Conservation (phyloP, 306 rosid species). For the Echinosophora koreensis region DNA sequence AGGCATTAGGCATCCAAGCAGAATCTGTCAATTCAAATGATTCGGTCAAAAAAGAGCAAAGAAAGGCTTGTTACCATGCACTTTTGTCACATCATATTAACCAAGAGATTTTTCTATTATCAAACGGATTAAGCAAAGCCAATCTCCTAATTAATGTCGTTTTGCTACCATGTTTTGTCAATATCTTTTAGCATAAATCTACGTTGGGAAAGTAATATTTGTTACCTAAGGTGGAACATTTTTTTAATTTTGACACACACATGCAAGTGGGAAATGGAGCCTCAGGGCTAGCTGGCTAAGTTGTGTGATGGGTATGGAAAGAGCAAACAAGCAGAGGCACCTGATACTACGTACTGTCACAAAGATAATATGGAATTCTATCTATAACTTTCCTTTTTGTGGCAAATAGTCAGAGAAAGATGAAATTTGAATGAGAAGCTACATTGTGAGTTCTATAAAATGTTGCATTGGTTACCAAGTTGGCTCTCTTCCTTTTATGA, state of each 20-base stretch:
- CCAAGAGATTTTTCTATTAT: slow-evolving; percentile 39
- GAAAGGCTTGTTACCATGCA: slow-evolving; percentile 22
- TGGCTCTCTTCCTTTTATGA: slow-evolving; percentile 37
- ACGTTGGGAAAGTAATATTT: slow-evolving; percentile 32
- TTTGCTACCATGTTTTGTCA: slow-evolving; percentile 21
- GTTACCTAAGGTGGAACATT: slow-evolving; percentile 50
- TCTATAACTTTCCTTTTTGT: slow-evolving; percentile 57
- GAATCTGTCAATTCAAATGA: slow-evolving; percentile 50
- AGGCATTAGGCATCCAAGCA: slow-evolving; percentile 50
- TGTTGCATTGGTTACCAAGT: slow-evolving; percentile 36
- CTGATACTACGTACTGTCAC: slow-evolving; percentile 75
- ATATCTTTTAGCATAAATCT: slow-evolving; percentile 38
- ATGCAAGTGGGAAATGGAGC: slow-evolving; percentile 62
- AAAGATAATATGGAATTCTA: slow-evolving; percentile 58
- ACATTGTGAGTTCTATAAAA: neutral
- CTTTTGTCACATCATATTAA: slow-evolving; percentile 46
- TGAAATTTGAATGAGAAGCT: slow-evolving; percentile 62
- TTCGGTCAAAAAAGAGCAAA: slow-evolving; percentile 55
- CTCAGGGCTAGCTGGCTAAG: slow-evolving; percentile 38
- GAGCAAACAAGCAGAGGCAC: slow-evolving; percentile 64
- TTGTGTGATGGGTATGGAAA: slow-evolving; percentile 69
- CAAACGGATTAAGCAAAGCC: slow-evolving; percentile 31
- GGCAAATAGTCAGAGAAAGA: slow-evolving; percentile 59
- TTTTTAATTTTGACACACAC: slow-evolving; percentile 35
- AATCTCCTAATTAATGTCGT: slow-evolving; percentile 26